Percentiles rank a stretch among this genome's conserved stretches.
These are phyloP conservation scores for Agroathelia rolfsii DNA, from an alignment of 1,284 basidiomycete species.

Conservation along the genomic window DNA sequence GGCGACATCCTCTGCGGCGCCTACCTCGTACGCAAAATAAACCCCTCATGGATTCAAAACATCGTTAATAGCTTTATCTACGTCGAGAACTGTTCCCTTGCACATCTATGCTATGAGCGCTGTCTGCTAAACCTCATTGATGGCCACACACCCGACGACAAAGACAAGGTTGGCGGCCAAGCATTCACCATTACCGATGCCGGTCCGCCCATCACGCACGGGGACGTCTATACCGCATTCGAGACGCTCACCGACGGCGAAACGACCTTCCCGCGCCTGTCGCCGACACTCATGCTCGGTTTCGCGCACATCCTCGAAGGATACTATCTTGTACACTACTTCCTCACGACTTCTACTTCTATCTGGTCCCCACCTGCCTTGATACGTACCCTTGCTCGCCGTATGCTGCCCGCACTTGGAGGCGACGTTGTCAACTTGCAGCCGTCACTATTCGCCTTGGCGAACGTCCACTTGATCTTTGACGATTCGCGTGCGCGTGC, in stretches of 20 bases:
- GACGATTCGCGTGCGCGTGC: conserved; percentile 61
- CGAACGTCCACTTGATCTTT: conserved; percentile 54
- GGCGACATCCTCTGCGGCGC: conserved; percentile 59
- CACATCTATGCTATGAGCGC: conserved; percentile 62
- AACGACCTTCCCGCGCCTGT: conserved; percentile 40
- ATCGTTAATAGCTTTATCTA: conserved; percentile 56
- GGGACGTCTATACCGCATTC: conserved; percentile 46
- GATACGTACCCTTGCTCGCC: conserved; percentile 23
- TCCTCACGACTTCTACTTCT: conserved; percentile 25
- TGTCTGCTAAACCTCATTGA: conserved; percentile 40
- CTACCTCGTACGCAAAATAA: conserved; percentile 46
- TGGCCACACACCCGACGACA: conserved; percentile 42
- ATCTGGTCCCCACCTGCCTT: conserved; percentile 21
- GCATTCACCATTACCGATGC: conserved; percentile 56
- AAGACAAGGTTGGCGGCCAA: conserved; percentile 65
- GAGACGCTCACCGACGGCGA: conserved; percentile 39
- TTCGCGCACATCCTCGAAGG: conserved; percentile 46
- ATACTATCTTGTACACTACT: conserved; percentile 37
- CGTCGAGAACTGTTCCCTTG: conserved; percentile 63
- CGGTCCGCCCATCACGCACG: conserved; percentile 47
- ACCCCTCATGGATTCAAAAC: conserved; percentile 51
- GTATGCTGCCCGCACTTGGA: conserved; percentile 35
- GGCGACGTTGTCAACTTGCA: conserved; percentile 57
- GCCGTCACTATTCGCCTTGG: conserved; percentile 56
- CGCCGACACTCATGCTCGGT: conserved; percentile 43